Evolutionary conservation across 2,329 filamentous ascomycete species (phyloP).

Genomic region (Pestalotiopsis sp.): DNA sequence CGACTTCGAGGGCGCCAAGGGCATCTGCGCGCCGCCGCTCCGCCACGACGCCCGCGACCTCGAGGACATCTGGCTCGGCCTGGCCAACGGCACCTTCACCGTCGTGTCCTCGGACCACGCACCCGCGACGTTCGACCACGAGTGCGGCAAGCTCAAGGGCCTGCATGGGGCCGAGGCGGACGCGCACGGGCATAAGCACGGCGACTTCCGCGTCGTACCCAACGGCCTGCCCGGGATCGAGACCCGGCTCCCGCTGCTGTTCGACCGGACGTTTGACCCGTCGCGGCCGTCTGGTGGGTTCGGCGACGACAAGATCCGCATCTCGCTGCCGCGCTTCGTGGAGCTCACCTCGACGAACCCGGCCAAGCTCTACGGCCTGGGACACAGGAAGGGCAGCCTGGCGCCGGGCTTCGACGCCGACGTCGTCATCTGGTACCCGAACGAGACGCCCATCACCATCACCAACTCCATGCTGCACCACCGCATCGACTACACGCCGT

Average conservation of each 20-base stretch:
- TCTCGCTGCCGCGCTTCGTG: conserved; percentile 15
- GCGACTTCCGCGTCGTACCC: conserved; percentile 13
- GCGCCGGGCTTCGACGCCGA: conserved; percentile 17
- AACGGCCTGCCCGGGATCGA: conserved; percentile 16
- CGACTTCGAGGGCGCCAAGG: conserved; percentile 51
- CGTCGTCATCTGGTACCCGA: conserved; percentile 18
- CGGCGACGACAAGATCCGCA: conserved; percentile 14
- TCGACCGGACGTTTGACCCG: conserved; percentile 16
- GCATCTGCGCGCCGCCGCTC: conserved; percentile 52
- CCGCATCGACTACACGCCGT: conserved; percentile 19
- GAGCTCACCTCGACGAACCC: conserved; percentile 30
- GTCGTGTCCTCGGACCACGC: conserved; percentile 42
- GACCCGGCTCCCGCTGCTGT: conserved; percentile 15
- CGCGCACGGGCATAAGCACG: conserved; percentile 6
- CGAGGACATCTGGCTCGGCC: conserved; percentile 50
- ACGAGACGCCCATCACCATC: conserved; percentile 14
- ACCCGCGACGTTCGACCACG: conserved; percentile 14
- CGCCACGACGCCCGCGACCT: conserved; percentile 47
- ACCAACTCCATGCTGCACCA: conserved; percentile 17
- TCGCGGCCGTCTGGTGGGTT: conserved; percentile 1
- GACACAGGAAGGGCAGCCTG: conserved; percentile 15
- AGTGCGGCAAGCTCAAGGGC: conserved; percentile 16
- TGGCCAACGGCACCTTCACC: conserved; percentile 55
- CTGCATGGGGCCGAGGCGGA: background rate
- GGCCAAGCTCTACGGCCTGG: conserved; percentile 15